These are phyloP conservation scores for Raffaelea ambrosiae DNA, from an alignment of 2,329 filamentous ascomycete species.

Conservation along the genomic window DNA sequence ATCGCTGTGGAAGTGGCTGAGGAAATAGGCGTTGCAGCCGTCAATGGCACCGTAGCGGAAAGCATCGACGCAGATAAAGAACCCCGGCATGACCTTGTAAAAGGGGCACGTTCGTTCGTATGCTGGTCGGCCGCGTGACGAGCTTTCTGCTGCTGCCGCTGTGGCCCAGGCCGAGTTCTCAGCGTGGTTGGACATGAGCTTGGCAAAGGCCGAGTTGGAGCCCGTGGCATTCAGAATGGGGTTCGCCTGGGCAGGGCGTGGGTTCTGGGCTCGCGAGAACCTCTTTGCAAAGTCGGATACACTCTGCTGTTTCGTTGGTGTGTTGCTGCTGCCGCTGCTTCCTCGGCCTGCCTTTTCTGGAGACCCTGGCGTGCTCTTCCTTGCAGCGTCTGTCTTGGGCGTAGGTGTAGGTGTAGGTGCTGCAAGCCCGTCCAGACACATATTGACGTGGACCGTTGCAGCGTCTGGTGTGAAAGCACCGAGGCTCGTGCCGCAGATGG, in stretches of 20 bases:
- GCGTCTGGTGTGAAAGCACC: conserved; percentile 53
- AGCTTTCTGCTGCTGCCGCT: conserved; percentile 70
- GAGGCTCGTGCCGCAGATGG: conserved; percentile 65
- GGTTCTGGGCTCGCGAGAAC: conserved; percentile 59
- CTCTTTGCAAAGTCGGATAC: conserved; percentile 40
- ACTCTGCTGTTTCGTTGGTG: conserved; percentile 20
- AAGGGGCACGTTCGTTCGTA: conserved; percentile 92
- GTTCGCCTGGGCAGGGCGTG: conserved; percentile 72
- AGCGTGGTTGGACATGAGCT: conserved; percentile 84
- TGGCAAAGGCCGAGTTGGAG: conserved; percentile 70
- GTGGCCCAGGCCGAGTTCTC: conserved; percentile 86
- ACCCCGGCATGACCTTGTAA: conserved; percentile 94
- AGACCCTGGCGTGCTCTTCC: too few relatives aligned
- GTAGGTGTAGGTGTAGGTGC: too few relatives aligned
- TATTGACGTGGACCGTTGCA: conserved; percentile 79
- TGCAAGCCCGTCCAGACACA: conserved; percentile 65
- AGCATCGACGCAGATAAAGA: conserved; percentile 89
- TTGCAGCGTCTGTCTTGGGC: too few relatives aligned
- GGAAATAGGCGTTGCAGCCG: conserved; percentile 88
- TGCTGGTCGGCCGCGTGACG: conserved; percentile 74
- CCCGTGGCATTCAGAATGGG: conserved; percentile 32
- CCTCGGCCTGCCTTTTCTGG: too few relatives aligned
- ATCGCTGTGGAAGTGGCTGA: conserved; percentile 97
- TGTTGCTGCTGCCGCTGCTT: conserved; percentile 1
- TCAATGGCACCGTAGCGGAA: conserved; percentile 92